Base-by-base conservation (phyloP, 139 green algal species). In the Volvox reticuliferus region DNA sequence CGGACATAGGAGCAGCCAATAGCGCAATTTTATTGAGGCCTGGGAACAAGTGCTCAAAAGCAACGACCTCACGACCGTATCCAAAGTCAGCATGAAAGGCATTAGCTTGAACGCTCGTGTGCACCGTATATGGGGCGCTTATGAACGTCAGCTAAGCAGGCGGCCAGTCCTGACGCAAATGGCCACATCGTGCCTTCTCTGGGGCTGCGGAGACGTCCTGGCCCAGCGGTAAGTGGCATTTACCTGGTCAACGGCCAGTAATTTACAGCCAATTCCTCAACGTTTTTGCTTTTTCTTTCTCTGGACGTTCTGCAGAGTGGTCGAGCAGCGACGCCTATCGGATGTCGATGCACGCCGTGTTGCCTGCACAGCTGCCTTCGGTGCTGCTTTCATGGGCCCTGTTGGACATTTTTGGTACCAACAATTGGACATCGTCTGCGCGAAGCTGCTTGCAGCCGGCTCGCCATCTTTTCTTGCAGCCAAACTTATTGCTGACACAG, bases 391-490 rank as follows among this genome's bases (percentile, higher is more conserved):
- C 44, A 93, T 95, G 61, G 93, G 93, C 0, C 93, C 93, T 16
- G 86, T 95, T 0, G 81, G 91, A 0, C 93, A 95, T 63, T 92
- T 90, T 24, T 94, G 93, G 93, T 95, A 95, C 80, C 44, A 82
- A 55, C 20, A 67, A 24, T 26, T 95, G n/a, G 93, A 95, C 91
- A 24, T 68, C 9, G 18, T 90, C 21, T 63, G 33, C 37, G 50
- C 33, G 2, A 30, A n/a, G 68, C 22, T 92, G n/a, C 67, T 88
- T 17, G 26, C 24, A 2, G 16, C 68, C 1, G 88, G 88, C 17
- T 32, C 88, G 0, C 65, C 78, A 1, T 21, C n/a, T 19, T 92
- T 92, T 67, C 44, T 92, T 16, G 67, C 32, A 2, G 79, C 88
- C 35, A 91, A 91, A 65, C 35, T 86, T 19, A 37, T 63, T 35